phyloP scores from a whole-genome alignment of 1,139 yeast genomes.

The Pichia sp. region DNA sequence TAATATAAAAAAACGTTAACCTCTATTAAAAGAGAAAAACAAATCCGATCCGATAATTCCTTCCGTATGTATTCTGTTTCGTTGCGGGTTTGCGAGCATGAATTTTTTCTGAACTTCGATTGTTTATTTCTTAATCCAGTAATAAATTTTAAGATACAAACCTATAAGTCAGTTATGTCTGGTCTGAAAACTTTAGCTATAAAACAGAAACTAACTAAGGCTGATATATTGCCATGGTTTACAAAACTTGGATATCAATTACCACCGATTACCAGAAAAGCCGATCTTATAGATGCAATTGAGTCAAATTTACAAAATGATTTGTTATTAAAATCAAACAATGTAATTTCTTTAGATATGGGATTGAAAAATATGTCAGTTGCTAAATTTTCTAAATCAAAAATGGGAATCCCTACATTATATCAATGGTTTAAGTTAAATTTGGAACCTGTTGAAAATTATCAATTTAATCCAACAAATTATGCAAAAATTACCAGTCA shows the following conservation, averaged over 20 bases:
- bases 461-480: conserved; percentile 24
- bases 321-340: neutral
- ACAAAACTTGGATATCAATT: conserved; percentile 19
- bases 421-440: conserved; percentile 41
- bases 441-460: conserved; percentile 19
- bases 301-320: neutral
- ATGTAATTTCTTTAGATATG: conserved; percentile 36
- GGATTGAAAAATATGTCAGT: conserved; percentile 40
- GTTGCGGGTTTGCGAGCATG: too few species aligned
- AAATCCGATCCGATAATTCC: too few species aligned
- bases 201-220: conserved; percentile 6
- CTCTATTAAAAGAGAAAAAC: too few species aligned
- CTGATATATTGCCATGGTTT: conserved; percentile 5
- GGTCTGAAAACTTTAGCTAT: neutral
- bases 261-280: conserved; percentile 13
- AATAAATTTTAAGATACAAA: neutral
- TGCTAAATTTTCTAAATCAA: conserved; percentile 16
- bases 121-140: neutral
- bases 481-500: conserved; percentile 21
- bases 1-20: too few species aligned
- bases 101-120: too few species aligned
- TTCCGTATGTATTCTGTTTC: too few species aligned
- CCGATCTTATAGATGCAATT: conserved; percentile 11
- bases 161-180: too few species aligned
- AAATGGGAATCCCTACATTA: conserved; percentile 28